Conservation (phyloP, 352 stramenopile genomes). For the Globisporangium perplexum region DNA sequence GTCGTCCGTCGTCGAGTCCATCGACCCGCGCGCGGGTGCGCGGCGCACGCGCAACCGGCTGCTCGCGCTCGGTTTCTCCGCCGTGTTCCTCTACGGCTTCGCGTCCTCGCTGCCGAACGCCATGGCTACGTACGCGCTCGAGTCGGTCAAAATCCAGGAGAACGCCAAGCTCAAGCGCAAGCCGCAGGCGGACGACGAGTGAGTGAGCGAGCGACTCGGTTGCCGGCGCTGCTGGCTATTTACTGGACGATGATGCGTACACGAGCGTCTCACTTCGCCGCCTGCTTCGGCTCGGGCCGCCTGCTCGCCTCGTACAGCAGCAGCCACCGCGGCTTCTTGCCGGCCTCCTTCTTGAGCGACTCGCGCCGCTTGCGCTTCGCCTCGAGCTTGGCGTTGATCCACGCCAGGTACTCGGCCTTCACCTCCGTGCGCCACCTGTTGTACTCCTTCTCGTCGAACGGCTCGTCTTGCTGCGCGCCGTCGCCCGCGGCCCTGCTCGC, state of each 20-base stretch:
- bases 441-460: slow-evolving; percentile 60
- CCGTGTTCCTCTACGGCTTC: slow-evolving; percentile 72
- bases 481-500: slow-evolving; percentile 24
- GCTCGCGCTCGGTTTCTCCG: slow-evolving; percentile 53
- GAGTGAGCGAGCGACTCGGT: neutral
- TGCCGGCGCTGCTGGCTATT: too few relatives aligned
- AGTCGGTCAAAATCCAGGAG: slow-evolving; percentile 52
- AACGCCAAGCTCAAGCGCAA: slow-evolving; percentile 26
- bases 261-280: slow-evolving; percentile 9
- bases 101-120: slow-evolving; percentile 51
- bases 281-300: slow-evolving; percentile 19
- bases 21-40: slow-evolving; percentile 42
- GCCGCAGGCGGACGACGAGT: neutral
- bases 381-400: slow-evolving; percentile 59
- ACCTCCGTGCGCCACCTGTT: slow-evolving; percentile 56
- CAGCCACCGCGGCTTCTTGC: slow-evolving; percentile 64
- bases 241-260: too few relatives aligned
- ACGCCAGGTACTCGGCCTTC: slow-evolving; percentile 71
- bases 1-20: slow-evolving; percentile 31
- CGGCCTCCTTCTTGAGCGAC: slow-evolving; percentile 39
- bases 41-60: slow-evolving; percentile 48
- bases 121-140: slow-evolving; percentile 63
- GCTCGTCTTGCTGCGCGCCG: slow-evolving; percentile 2
- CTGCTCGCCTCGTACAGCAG: slow-evolving; percentile 67
- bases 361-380: slow-evolving; percentile 36